These are phyloP conservation scores for Boletus rubroflammeus DNA, from an alignment of 768 basidiomycete genomes.

Conservation along the genomic window DNA sequence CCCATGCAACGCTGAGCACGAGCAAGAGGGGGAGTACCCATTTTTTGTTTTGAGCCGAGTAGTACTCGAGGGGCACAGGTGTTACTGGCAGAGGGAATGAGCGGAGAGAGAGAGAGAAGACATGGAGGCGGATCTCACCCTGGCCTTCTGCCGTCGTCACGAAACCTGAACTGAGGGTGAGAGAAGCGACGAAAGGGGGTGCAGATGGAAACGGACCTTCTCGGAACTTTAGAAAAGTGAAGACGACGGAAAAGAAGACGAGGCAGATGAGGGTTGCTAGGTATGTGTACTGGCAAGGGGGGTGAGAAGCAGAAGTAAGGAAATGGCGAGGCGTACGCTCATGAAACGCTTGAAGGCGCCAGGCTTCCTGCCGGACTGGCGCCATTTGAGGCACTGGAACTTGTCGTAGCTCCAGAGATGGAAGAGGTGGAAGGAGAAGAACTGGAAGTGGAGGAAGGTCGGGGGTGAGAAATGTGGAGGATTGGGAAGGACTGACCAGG, in stretches of 20 bases:
- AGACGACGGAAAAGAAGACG: conserved; percentile 58
- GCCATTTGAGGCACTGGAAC: conserved; percentile 73
- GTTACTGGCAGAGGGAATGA: conserved; percentile 38
- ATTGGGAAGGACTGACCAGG: conserved; percentile 43
- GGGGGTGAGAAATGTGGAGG: conserved; percentile 1
- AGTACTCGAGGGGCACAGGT: conserved; percentile 54
- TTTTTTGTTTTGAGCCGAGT: conserved; percentile 40
- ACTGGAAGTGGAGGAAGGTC: conserved; percentile 36
- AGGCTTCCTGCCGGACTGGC: conserved; percentile 63
- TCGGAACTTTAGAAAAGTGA: conserved; percentile 64
- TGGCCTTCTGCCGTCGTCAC: conserved; percentile 6
- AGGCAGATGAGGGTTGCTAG: conserved; percentile 65
- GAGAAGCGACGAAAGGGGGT: background rate
- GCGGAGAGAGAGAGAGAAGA: background rate
- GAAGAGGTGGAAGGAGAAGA: conserved; percentile 59
- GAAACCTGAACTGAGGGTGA: conserved; percentile 14
- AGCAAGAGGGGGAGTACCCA: conserved; percentile 72
- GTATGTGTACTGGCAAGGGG: conserved; percentile 65
- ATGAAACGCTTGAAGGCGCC: conserved; percentile 86
- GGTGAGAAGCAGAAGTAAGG: conserved; percentile 11
- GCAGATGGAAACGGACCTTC: conserved; percentile 48
- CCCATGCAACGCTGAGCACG: conserved; percentile 70
- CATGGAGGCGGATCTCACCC: conserved; percentile 6
- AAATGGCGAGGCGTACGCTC: conserved; percentile 55
- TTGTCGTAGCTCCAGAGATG: conserved; percentile 82